These are phyloP conservation scores for Rhypophila decipiens DNA, from an alignment of 495 filamentous ascomycete species.

Conservation along the genomic window DNA sequence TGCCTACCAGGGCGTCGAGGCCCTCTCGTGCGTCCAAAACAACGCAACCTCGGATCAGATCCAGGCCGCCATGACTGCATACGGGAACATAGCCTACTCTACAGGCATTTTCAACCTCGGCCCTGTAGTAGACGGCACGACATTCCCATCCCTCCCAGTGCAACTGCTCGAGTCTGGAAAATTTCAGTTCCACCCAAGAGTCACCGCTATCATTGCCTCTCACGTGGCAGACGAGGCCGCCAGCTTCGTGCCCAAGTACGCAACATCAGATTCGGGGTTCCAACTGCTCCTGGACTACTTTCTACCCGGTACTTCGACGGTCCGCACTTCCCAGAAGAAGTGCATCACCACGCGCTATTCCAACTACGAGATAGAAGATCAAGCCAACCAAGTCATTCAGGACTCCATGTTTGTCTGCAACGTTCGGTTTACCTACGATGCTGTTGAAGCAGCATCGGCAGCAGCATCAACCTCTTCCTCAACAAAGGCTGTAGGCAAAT, in stretches of 20 bases:
- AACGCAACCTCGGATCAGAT: conserved; percentile 23
- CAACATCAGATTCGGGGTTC: conserved; percentile 48
- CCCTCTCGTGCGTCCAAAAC: conserved; percentile 36
- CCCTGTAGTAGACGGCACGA: conserved; percentile 38
- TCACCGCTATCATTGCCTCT: conserved; percentile 33
- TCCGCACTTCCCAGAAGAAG: conserved; percentile 1
- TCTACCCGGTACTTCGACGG: conserved; percentile 28
- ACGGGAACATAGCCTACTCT: too few relatives aligned
- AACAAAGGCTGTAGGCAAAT: conserved; percentile 27
- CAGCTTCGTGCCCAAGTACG: conserved; percentile 34
- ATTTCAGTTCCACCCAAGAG: conserved; percentile 35
- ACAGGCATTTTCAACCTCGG: conserved; percentile 39
- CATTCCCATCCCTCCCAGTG: conserved; percentile 40
- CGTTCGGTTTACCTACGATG: conserved; percentile 20
- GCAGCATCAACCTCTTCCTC: too few relatives aligned
- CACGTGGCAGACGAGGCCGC: conserved; percentile 36
- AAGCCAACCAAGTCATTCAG: conserved; percentile 26
- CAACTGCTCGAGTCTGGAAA: conserved; percentile 41
- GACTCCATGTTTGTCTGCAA: conserved; percentile 35
- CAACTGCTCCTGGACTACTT: conserved; percentile 35
- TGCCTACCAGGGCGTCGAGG: conserved; percentile 42
- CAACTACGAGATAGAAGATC: conserved; percentile 25
- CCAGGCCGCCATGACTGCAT: too few relatives aligned
- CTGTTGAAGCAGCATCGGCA: too few relatives aligned
- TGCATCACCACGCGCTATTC: too few relatives aligned